Base-by-base conservation (phyloP, 805 yeast genomes). In the Wickerhamomyces subpelliculosus region DNA sequence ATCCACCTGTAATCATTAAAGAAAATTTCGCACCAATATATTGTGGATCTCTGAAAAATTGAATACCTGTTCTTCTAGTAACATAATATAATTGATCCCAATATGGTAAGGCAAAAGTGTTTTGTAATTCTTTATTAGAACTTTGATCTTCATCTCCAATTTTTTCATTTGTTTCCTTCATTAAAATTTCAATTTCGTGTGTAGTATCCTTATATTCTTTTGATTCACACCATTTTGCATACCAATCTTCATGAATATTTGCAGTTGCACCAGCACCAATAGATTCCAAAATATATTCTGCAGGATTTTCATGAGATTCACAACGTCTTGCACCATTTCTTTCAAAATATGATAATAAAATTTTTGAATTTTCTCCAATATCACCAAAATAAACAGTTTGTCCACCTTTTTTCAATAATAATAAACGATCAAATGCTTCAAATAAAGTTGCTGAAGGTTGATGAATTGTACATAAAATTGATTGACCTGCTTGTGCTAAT, bases 231-330 rank as follows among this genome's bases (percentile, higher is more conserved):
- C 90, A 83, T 5, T 70, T 67, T 16, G 72, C 70, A 52, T 65
- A 65, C 84, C 85, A 83, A 55, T 83, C 79, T 30, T 62, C 66
- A n/a, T 61, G 57, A 6, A 65, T 70, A 24, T 58, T 44, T 2
- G 82, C 77, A 28, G 83, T 78, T 4, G 86, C 84, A 48, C 87
- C 88, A n/a, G 86, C 86, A 29, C 87, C 86, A 55, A 83, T 79
- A n/a, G 72, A 73, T 43, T 79, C 82, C 43, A 81, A 62, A 52
- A 80, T 72, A 60, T 80, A 81, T 56, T 80, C 88, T n/a, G 88
- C 88, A 2, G 88, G 87, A 45, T 81, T 81, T 36, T 76, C 86
- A 17, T 48, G 48, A 22, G 58, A 58, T 4, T 58, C 61, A 58
- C 84, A 82, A 37, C 65, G 64, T 48, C 79, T 68, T 16, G 84